A percentile compares a stretch with the other conserved stretches of the same genome.
phyloP scores from a whole-genome alignment of 75 land plant genomes.

The Pinus tabuliformis region DNA sequence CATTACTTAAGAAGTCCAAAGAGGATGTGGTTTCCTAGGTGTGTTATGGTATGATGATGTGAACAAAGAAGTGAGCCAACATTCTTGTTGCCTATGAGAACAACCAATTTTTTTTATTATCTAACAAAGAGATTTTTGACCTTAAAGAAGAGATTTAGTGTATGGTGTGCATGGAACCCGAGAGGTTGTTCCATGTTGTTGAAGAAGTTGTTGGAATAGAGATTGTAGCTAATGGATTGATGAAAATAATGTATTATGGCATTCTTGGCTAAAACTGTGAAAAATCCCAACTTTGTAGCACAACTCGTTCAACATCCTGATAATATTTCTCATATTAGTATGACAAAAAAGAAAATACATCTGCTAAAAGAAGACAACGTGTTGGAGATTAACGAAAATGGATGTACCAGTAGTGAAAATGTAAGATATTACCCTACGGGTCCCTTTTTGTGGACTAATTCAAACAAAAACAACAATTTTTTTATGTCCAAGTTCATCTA shows the following conservation, averaged over 20 bases:
- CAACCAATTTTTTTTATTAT: too few relatives aligned
- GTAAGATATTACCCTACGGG: conserved; percentile 11
- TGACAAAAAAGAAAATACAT: conserved; percentile 50
- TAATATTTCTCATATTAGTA: conserved; percentile 30
- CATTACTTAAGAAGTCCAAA: too few relatives aligned
- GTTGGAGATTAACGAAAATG: conserved; percentile 25
- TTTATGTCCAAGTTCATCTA: neutral
- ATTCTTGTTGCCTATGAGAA: too few relatives aligned
- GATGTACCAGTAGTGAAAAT: conserved; percentile 34
- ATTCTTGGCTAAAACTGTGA: conserved; percentile 51
- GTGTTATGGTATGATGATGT: too few relatives aligned
- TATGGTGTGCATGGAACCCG: too few relatives aligned
- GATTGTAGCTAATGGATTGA: conserved; percentile 44
- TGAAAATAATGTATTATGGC: conserved; percentile 47
- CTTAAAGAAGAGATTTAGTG: too few relatives aligned
- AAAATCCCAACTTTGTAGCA: conserved; percentile 51
- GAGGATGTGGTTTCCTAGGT: too few relatives aligned
- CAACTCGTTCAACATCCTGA: conserved; percentile 47
- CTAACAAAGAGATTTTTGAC: too few relatives aligned
- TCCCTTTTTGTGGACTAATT: neutral
- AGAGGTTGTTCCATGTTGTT: too few relatives aligned
- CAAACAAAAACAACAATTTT: neutral
- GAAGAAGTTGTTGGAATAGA: conserved; percentile 29
- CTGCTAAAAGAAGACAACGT: conserved; percentile 35
- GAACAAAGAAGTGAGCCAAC: too few relatives aligned